Evolutionary conservation across 768 basidiomycete genomes (phyloP).

Genomic region (Fistulinella prunicolor): DNA sequence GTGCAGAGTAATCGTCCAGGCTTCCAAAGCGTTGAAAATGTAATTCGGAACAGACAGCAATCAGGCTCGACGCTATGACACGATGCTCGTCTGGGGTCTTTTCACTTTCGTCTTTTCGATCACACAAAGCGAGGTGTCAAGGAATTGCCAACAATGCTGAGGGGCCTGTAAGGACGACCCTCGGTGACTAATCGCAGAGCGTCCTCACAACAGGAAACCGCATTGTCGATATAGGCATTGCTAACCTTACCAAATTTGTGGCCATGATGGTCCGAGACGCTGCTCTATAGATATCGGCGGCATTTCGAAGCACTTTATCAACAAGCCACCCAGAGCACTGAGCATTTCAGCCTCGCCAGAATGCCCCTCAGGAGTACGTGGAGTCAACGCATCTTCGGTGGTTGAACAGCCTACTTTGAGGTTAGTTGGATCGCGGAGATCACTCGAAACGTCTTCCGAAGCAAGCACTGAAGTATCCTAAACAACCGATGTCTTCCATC

Average conservation of each 20-base stretch:
- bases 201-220: not conserved
- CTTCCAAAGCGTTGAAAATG: not conserved
- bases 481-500: not conserved
- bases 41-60: not conserved
- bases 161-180: not conserved
- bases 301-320: slow-evolving; percentile 1
- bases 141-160: not conserved
- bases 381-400: not conserved
- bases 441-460: not conserved
- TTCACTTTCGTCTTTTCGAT: not conserved
- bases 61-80: not conserved
- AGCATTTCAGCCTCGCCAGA: not conserved
- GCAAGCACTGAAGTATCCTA: not conserved
- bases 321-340: not conserved
- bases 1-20: not conserved
- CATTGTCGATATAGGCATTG: slow-evolving; percentile 1
- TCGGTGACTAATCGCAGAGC: slow-evolving; percentile 3
- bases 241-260: not conserved
- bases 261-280: slow-evolving; percentile 1
- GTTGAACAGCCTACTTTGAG: not conserved
- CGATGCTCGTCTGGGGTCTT: slow-evolving; percentile 7
- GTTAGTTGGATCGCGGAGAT: not conserved
- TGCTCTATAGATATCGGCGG: not conserved
- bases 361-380: not conserved
- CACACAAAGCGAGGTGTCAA: slow-evolving; percentile 1